Base-by-base conservation (phyloP, 176 grass and related monocot species). In the Luzula sylvatica region DNA sequence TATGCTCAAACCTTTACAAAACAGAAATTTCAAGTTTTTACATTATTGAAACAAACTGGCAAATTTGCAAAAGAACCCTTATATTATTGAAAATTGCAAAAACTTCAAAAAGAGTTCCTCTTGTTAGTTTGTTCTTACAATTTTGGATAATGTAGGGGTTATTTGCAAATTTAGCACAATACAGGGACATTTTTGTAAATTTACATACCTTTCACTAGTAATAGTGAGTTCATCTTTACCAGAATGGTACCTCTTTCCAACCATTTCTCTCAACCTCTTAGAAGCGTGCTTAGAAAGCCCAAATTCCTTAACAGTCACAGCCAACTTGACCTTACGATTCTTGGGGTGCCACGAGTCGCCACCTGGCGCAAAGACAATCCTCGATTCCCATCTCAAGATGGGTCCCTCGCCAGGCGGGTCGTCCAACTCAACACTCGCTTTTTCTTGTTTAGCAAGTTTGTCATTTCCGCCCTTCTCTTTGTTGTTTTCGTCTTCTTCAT, bases 211-310 rank as follows among this genome's bases (percentile, higher is more conserved):
- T 68, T 96, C 90, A 39, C 84, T 89, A 55, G 46, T 96, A 38
- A 89, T 82, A 41, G 81, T 89, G 54, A 89, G 81, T 32, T 96
- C 90, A 43, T 96, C 90, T 73, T 72, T 81, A 53, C 90, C 90
- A 54, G 90, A 76, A 39, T 96, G 53, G 35, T 89, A 96, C 30
- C 90, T 78, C 59, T 89, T 86, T 19, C 90, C 90, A 69, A 96
- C 84, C 58, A 96, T 53, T 42, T 78, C 90, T 53, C 90, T 70
- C 17, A 96, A 67, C 54, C 90, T 72, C 48, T 56, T 46, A 61
- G 66, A 79, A 46, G 83, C 84, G 76, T 96, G 68, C 11, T 69
- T 55, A 52, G 83, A 82, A 70, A 96, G 81, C 41, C 90, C 81
- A 24, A 89, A 70, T 65, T 96, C 90, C 55, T 86, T 85, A 14